These are phyloP conservation scores for Rhodotorula sp. DNA, from an alignment of 1,284 basidiomycete species.

Conservation along the genomic window DNA sequence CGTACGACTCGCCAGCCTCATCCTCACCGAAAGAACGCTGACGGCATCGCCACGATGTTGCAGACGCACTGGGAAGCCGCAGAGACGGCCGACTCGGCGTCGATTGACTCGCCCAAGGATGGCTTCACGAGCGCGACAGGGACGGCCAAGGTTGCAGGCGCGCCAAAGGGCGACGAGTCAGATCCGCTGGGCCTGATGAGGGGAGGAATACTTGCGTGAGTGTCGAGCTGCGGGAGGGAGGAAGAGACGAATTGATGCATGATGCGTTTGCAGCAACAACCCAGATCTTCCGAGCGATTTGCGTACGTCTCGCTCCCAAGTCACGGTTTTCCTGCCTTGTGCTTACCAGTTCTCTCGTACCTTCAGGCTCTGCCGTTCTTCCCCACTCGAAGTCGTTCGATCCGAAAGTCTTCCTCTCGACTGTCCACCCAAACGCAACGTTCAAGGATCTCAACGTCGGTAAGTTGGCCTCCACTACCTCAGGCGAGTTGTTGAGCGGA, in stretches of 20 bases:
- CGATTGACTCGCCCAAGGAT: slow-evolving; percentile 14
- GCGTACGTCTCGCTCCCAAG: slow-evolving; percentile 8
- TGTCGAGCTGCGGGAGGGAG: neutral
- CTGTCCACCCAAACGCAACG: slow-evolving; percentile 91
- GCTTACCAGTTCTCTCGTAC: neutral
- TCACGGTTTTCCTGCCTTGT: neutral
- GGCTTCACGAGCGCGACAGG: neutral
- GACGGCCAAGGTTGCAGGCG: slow-evolving; percentile 12
- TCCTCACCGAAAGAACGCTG: neutral
- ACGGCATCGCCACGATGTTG: neutral
- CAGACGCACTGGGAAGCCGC: slow-evolving; percentile 31
- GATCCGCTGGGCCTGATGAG: slow-evolving; percentile 50
- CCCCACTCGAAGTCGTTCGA: slow-evolving; percentile 93
- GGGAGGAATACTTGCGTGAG: slow-evolving; percentile 40
- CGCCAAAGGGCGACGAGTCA: slow-evolving; percentile 43
- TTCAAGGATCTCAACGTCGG: slow-evolving; percentile 84
- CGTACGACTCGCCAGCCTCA: slow-evolving; percentile 6
- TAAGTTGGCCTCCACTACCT: neutral
- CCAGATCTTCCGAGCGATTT: slow-evolving; percentile 38
- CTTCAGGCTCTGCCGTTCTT: slow-evolving; percentile 57
- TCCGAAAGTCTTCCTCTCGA: slow-evolving; percentile 87
- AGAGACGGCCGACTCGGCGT: slow-evolving; percentile 17
- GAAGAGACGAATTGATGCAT: neutral
- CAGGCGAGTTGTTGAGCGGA: neutral
- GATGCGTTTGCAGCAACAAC: slow-evolving; percentile 21